Conservation (phyloP, 768 basidiomycete species). For the Podaxis pistillaris region DNA sequence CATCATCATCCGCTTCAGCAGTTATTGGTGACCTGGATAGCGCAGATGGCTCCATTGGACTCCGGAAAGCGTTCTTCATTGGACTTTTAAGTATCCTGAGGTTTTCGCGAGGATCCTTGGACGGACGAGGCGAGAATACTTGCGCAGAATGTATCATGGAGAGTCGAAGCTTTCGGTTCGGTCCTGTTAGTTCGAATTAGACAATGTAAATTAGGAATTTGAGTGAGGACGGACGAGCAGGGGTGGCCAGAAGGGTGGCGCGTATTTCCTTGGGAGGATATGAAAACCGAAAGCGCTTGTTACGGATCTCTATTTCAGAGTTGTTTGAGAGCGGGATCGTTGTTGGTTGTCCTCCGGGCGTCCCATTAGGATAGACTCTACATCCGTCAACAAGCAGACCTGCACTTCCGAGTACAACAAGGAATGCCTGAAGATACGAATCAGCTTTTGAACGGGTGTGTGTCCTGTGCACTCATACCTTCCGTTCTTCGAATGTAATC, state of each 20-base stretch:
- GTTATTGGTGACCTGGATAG: conserved; percentile 23
- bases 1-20: conserved; percentile 19
- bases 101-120: conserved; percentile 58
- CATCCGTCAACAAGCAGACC: conserved; percentile 66
- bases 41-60: conserved; percentile 27
- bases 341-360: conserved; percentile 31
- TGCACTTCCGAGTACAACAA: conserved; percentile 56
- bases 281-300: conserved; percentile 67
- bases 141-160: conserved; percentile 76
- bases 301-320: conserved; percentile 65
- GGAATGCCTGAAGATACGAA: conserved; percentile 50
- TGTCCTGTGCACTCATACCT: conserved; percentile 35
- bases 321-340: conserved; percentile 67
- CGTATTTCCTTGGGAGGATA: conserved; percentile 77
- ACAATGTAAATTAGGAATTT: not conserved
- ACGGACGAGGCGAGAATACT: conserved; percentile 68
- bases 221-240: conserved; percentile 36
- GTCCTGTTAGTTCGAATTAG: conserved; percentile 21
- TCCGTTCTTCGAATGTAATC: conserved; percentile 64
- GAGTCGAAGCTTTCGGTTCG: conserved; percentile 54
- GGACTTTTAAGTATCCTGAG: conserved; percentile 63
- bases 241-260: conserved; percentile 47
- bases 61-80: conserved; percentile 37
- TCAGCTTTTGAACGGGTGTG: not conserved
- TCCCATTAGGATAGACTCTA: conserved; percentile 48